phyloP scores from a whole-genome alignment of 1,284 basidiomycete genomes.

The Flammula alnicola region DNA sequence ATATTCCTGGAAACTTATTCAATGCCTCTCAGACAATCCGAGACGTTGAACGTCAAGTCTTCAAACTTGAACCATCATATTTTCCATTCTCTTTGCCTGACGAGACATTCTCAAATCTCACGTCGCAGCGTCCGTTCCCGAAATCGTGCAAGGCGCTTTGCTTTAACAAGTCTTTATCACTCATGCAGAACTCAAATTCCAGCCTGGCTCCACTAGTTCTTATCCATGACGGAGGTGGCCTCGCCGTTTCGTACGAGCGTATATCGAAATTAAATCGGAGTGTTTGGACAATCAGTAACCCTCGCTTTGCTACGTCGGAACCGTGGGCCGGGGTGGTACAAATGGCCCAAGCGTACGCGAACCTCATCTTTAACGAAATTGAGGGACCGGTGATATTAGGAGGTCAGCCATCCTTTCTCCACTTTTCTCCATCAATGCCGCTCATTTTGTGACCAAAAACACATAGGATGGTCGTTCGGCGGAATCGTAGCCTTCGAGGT shows the following conservation, averaged over 20 bases:
- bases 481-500: slow-evolving; percentile 72
- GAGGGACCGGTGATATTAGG: slow-evolving; percentile 54
- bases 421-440: too few species aligned
- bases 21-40: slow-evolving; percentile 35
- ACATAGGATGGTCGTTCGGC: slow-evolving; percentile 73
- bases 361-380: slow-evolving; percentile 38
- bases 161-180: slow-evolving; percentile 36
- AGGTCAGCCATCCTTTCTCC: slow-evolving; percentile 46
- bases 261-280: slow-evolving; percentile 51
- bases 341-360: slow-evolving; percentile 60
- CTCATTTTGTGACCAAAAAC: neutral
- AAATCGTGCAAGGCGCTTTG: slow-evolving; percentile 24
- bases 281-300: slow-evolving; percentile 67
- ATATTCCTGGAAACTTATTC: slow-evolving; percentile 48
- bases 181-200: slow-evolving; percentile 41
- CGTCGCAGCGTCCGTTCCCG: neutral
- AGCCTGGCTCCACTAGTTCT: slow-evolving; percentile 54
- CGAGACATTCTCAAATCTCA: neutral
- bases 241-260: slow-evolving; percentile 54
- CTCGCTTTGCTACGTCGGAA: slow-evolving; percentile 47
- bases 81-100: slow-evolving; percentile 1
- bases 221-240: slow-evolving; percentile 74
- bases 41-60: slow-evolving; percentile 37
- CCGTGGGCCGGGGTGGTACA: slow-evolving; percentile 51
- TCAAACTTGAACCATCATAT: slow-evolving; percentile 10